Conservation (phyloP, 192 early-diverging fungal species). For the Mortierella alpina region DNA sequence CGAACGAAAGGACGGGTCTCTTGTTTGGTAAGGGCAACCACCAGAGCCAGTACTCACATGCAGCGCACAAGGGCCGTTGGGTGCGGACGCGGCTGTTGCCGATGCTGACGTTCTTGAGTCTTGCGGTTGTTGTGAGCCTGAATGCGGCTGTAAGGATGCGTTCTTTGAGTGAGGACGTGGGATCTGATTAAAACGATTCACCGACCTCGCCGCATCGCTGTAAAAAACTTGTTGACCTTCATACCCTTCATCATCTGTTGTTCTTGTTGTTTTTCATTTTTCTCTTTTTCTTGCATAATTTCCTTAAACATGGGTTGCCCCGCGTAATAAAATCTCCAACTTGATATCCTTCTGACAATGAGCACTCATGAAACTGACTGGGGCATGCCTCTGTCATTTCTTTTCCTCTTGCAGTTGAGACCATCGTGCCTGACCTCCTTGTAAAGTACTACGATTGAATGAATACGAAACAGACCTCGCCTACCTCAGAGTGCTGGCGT, state of each 20-base stretch:
- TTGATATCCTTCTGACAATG: too few relatives aligned
- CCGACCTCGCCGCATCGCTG: too few relatives aligned
- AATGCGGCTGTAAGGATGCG: constrained; percentile 19
- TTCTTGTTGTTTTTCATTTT: too few relatives aligned
- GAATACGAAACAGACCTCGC: constrained; percentile 41
- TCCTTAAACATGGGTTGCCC: too few relatives aligned
- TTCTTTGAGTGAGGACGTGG: constrained; percentile 5
- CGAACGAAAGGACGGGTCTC: constrained; percentile 28
- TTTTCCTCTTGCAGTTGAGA: constrained; percentile 29
- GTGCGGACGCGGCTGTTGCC: constrained; percentile 38
- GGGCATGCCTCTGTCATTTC: background rate
- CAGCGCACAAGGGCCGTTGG: constrained; percentile 30
- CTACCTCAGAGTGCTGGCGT: constrained; percentile 51
- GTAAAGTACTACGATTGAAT: constrained; percentile 15
- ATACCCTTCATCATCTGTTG: too few relatives aligned
- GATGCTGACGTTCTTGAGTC: constrained; percentile 21
- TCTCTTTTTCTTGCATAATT: too few relatives aligned
- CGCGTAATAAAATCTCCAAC: too few relatives aligned
- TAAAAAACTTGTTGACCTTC: too few relatives aligned
- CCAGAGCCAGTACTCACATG: constrained; percentile 17
- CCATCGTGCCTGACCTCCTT: constrained; percentile 26
- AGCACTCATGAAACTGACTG: background rate
- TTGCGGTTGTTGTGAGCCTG: constrained; percentile 24
- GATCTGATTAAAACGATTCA: constrained; percentile 1
- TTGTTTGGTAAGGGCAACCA: constrained; percentile 3